Evolutionary conservation across 2,329 filamentous ascomycete genomes (phyloP), one percentile per base, ranked within the genome.

Genomic region (Claviceps paspali): DNA sequence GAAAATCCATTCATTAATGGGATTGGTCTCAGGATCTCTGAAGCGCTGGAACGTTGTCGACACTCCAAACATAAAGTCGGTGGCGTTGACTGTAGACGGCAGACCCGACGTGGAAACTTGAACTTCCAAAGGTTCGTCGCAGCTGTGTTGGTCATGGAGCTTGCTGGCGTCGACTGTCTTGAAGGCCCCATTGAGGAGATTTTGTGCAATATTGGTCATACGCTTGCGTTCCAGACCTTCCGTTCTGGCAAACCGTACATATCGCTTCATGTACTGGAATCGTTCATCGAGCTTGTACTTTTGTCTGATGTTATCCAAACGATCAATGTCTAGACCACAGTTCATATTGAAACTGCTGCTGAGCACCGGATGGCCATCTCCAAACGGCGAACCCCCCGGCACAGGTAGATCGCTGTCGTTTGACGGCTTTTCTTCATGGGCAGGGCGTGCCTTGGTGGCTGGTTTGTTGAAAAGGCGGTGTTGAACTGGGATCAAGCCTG

Each of bases 61-160:
- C 5, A 75, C 67, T 29, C 70, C 70, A 43, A 74, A 74, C 51
- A 74, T 65, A 51, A 73, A 70, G 41, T 71, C 67, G 27, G 67
- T 68, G 9, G 68, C 61, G 41, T 74, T 68, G 38, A 65, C 70
- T 1, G 62, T 63, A 3, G 57, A 51, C 5, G 70, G 70, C 40
- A 59, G 63, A 3, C 63, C 61, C 0, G 70, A 74, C 32, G 58
- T 57, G 6, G 69, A 52, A 3, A 74, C 69, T 0, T 64, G 59
- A 6, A 73, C 59, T 24, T 68, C 57, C 12, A 75, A 56, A 0
- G 70, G 68, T 37, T 61, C 57, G 14, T 60, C 52, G 30, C 70
- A 75, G 15, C 53, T 50, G 38, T 67, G 61, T 18, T 57, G 45
- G 6, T 50, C 45, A 36, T 63, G 61, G 29, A 51, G 54, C 43